A percentile compares a stretch with the other conserved stretches of the same genome.
phyloP scores from a whole-genome alignment of 176 grass and related monocot species.

The Saccharum officinarum region DNA sequence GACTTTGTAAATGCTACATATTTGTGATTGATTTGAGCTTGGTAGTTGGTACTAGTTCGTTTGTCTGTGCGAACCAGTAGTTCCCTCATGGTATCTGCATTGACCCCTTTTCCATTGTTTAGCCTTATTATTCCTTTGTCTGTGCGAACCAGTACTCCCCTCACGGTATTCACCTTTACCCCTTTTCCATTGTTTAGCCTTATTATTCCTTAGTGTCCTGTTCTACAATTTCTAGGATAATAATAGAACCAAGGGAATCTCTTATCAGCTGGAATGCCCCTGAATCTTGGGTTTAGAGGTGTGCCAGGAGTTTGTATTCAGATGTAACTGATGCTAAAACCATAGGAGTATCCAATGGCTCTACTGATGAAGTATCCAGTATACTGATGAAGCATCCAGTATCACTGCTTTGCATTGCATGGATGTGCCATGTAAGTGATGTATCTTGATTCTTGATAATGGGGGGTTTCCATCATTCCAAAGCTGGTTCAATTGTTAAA shows the following conservation, averaged over 20 bases:
- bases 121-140: no score
- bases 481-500: background rate
- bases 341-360: background rate
- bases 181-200: no score
- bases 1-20: no score
- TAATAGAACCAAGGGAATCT: background rate
- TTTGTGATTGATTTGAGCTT: background rate
- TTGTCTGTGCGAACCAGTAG: background rate
- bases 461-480: background rate
- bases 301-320: background rate
- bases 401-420: background rate
- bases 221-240: background rate
- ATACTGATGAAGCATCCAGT: no score
- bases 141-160: no score
- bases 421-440: background rate
- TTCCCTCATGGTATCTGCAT: background rate
- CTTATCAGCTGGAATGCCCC: background rate
- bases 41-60: background rate
- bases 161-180: no score
- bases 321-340: background rate
- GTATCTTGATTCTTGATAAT: background rate
- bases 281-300: constrained; percentile 11
- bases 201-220: background rate
- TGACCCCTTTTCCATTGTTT: background rate
- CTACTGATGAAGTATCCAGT: background rate